A percentile compares a stretch with the other conserved stretches of the same genome.
Conservation (phyloP, 2,329 filamentous ascomycete species). For the Atkinsonella hypoxylon region DNA sequence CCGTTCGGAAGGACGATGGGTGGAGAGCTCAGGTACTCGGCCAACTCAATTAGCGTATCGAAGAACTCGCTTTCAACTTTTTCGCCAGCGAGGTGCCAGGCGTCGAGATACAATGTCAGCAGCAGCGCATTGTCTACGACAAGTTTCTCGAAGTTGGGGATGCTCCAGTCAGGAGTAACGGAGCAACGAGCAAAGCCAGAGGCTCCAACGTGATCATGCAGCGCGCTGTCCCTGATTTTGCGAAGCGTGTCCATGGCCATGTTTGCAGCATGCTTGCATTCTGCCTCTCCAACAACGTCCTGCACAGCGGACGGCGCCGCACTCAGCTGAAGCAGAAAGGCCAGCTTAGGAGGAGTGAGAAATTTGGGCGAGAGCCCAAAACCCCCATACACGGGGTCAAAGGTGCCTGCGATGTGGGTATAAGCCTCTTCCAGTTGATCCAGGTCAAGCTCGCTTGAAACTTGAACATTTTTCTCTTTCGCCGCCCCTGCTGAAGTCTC, state of each 20-base stretch:
- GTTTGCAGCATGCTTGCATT: slow-evolving; percentile 58
- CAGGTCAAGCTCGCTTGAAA: slow-evolving; percentile 65
- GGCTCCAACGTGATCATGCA: slow-evolving; percentile 44
- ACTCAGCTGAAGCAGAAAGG: slow-evolving; percentile 65
- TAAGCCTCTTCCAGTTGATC: slow-evolving; percentile 88
- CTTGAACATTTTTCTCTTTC: slow-evolving; percentile 15
- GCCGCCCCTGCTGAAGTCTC: slow-evolving; percentile 11
- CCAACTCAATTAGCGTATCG: slow-evolving; percentile 68
- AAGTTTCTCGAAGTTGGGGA: slow-evolving; percentile 97
- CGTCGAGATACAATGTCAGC: slow-evolving; percentile 73
- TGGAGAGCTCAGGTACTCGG: slow-evolving; percentile 67
- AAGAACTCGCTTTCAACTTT: slow-evolving; percentile 58
- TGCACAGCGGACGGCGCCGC: slow-evolving; percentile 60
- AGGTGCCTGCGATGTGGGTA: slow-evolving; percentile 67
- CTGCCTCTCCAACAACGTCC: slow-evolving; percentile 77
- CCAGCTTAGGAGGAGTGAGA: slow-evolving; percentile 72
- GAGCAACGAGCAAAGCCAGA: slow-evolving; percentile 61
- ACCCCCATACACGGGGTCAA: slow-evolving; percentile 65
- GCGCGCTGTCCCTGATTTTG: slow-evolving; percentile 49
- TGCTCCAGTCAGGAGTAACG: slow-evolving; percentile 80
- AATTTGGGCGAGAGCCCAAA: slow-evolving; percentile 82
- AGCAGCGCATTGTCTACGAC: slow-evolving; percentile 86
- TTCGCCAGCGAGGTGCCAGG: slow-evolving; percentile 50
- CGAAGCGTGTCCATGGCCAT: slow-evolving; percentile 77
- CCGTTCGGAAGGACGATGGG: slow-evolving; percentile 57